Conservation (phyloP, 345 rosid genomes). For the Eucalyptus virginea region DNA sequence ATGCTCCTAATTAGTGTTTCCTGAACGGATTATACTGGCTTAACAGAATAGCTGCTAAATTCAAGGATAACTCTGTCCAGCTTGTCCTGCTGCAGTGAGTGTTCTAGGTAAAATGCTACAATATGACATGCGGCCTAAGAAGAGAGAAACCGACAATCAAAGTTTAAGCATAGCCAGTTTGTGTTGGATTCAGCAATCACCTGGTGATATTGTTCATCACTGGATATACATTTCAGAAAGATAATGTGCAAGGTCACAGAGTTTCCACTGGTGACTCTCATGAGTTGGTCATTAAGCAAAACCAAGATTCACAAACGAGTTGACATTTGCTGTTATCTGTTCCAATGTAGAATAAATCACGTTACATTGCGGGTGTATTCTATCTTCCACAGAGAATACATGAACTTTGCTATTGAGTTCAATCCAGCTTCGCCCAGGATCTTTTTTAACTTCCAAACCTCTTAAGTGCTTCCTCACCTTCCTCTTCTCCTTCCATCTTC, state of each 20-base stretch:
- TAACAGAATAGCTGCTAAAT: not conserved
- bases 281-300: not conserved
- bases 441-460: conserved; percentile 32
- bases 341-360: conserved; percentile 22
- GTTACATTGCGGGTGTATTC: conserved; percentile 14
- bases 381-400: conserved; percentile 30
- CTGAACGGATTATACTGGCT: not conserved
- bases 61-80: not conserved
- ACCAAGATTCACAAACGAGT: not conserved
- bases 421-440: conserved; percentile 51
- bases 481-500: conserved; percentile 46
- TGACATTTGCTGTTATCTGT: conserved; percentile 25
- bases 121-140: not conserved
- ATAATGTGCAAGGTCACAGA: not conserved
- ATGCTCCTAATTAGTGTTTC: not conserved
- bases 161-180: not conserved
- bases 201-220: not conserved
- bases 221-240: not conserved
- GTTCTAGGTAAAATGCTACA: not conserved
- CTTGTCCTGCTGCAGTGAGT: not conserved
- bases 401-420: conserved; percentile 18
- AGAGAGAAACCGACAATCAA: not conserved
- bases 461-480: conserved; percentile 28
- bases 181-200: not conserved
- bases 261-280: not conserved